Conservation (phyloP, 2,329 filamentous ascomycete genomes). For the Alternaria brassicicola region DNA sequence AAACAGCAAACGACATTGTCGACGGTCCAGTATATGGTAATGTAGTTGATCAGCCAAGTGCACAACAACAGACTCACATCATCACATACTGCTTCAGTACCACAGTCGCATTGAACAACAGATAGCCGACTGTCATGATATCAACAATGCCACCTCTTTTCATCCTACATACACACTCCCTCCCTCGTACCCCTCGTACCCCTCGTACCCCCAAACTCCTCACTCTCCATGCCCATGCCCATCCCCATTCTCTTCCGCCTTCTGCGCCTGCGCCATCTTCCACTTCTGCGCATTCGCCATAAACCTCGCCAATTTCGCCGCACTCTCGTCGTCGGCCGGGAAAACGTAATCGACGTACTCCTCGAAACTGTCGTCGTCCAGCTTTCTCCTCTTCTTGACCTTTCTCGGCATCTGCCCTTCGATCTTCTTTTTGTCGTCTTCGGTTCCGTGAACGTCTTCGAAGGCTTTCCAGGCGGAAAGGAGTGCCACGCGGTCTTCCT, state of each 20-base stretch:
- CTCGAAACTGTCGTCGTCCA: conserved; percentile 93
- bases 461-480: conserved; percentile 93
- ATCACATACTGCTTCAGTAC: too few species aligned
- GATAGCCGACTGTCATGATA: too few species aligned
- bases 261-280: conserved; percentile 65
- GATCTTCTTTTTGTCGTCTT: conserved; percentile 78
- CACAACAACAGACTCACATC: neutral
- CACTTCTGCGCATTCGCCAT: conserved; percentile 85
- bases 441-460: conserved; percentile 80
- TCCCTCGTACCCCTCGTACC: too few species aligned
- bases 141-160: too few species aligned
- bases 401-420: conserved; percentile 92
- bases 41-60: too few species aligned
- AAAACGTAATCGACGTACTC: conserved; percentile 98
- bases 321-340: conserved; percentile 89
- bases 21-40: too few species aligned
- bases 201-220: too few species aligned
- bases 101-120: too few species aligned
- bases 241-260: conserved; percentile 3
- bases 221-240: neutral
- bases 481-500: conserved; percentile 89
- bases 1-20: too few species aligned
- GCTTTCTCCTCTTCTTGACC: conserved; percentile 87
- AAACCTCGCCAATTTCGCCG: conserved; percentile 81
- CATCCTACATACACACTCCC: neutral